Percentiles rank a stretch among this genome's conserved stretches.
Evolutionary conservation across 2,329 filamentous ascomycete genomes (phyloP).

Genomic region (Phaeosphaeriaceae sp.): DNA sequence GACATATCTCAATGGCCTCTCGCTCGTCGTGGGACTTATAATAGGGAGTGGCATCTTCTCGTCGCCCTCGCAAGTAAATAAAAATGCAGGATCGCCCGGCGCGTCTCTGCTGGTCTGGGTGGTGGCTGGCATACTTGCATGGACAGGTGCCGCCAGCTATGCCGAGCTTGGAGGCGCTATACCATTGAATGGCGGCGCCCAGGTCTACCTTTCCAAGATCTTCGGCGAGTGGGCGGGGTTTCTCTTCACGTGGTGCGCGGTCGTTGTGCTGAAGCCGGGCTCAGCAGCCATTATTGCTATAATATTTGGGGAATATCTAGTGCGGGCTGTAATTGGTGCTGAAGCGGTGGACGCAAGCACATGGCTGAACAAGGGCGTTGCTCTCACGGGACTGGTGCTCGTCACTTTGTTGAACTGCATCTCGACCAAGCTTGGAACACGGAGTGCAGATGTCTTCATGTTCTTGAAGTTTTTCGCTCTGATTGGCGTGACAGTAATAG

Average conservation of each 20-base stretch:
- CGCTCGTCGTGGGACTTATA: conserved; percentile 88
- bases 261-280: conserved; percentile 70
- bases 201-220: conserved; percentile 68
- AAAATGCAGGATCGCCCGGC: conserved; percentile 69
- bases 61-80: conserved; percentile 69
- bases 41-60: conserved; percentile 73
- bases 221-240: conserved; percentile 70
- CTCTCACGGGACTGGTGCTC: conserved; percentile 74
- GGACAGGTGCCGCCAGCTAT: conserved; percentile 70
- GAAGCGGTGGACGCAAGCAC: conserved; percentile 80
- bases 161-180: conserved; percentile 71
- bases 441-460: conserved; percentile 92
- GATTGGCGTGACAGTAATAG: conserved; percentile 83
- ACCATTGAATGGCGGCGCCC: conserved; percentile 69
- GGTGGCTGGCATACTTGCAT: conserved; percentile 67
- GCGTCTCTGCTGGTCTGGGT: conserved; percentile 67
- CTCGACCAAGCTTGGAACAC: conserved; percentile 86
- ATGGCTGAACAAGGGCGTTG: conserved; percentile 92
- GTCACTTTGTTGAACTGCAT: conserved; percentile 90
- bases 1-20: conserved; percentile 92
- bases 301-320: conserved; percentile 65
- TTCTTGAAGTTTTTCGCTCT: conserved; percentile 95
- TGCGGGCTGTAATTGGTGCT: conserved; percentile 84
- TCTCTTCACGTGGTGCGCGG: conserved; percentile 71
- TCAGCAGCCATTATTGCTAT: conserved; percentile 71